Evolutionary conservation across 140 eudicot genomes (phyloP).

Genomic region (Ambrosia hybrid): DNA sequence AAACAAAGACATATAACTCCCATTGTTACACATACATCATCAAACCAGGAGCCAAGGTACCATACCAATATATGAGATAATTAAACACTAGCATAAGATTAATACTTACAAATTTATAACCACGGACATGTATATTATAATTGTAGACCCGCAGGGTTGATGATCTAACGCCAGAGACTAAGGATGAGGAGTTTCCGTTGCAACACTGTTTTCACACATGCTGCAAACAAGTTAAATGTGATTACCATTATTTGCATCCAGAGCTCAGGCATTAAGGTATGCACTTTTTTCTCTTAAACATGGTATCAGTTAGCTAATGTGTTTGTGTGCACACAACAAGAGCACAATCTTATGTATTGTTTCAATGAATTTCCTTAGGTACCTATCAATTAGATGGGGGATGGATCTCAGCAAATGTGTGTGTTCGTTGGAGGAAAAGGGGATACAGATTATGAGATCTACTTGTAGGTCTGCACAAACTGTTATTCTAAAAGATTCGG

Average conservation of each 20-base stretch:
- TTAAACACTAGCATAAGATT: slow-evolving; percentile 6
- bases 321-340: too few relatives aligned
- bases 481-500: slow-evolving; percentile 51
- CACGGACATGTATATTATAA: slow-evolving; percentile 12
- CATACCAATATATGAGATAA: not conserved
- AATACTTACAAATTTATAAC: slow-evolving; percentile 2
- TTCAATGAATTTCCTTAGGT: slow-evolving; percentile 43
- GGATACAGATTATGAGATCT: slow-evolving; percentile 25
- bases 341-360: not conserved
- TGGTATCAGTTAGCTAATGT: too few relatives aligned
- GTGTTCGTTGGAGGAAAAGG: too few relatives aligned
- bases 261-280: slow-evolving; percentile 75
- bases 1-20: slow-evolving; percentile 44
- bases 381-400: slow-evolving; percentile 73
- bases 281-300: not conserved
- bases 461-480: slow-evolving; percentile 76
- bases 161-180: slow-evolving; percentile 69
- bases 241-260: slow-evolving; percentile 75
- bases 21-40: slow-evolving; percentile 70
- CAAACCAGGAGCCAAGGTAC: slow-evolving; percentile 65
- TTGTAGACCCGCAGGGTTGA: slow-evolving; percentile 54
- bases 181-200: slow-evolving; percentile 85
- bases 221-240: slow-evolving; percentile 56
- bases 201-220: slow-evolving; percentile 64
- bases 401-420: slow-evolving; percentile 48